These are phyloP conservation scores for Podospora didyma DNA, from an alignment of 495 filamentous ascomycete species.

Conservation along the genomic window DNA sequence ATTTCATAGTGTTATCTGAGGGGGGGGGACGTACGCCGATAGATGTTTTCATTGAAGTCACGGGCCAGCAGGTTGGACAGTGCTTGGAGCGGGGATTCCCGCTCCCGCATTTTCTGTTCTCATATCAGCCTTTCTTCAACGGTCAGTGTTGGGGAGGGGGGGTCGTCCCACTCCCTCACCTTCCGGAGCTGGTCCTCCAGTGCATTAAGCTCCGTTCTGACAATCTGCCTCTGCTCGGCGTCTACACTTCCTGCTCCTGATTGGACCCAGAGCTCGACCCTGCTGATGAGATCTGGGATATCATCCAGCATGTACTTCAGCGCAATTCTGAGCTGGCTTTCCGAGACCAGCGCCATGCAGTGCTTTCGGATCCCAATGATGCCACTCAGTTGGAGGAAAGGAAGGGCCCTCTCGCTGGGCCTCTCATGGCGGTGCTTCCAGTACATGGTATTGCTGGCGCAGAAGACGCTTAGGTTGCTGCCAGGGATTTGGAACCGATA, in stretches of 20 bases:
- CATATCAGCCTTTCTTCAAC: too few species aligned
- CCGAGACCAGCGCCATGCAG: slow-evolving; percentile 33
- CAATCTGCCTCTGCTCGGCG: slow-evolving; percentile 26
- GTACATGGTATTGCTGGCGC: slow-evolving; percentile 31
- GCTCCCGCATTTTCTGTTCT: too few species aligned
- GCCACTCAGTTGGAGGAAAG: slow-evolving; percentile 33
- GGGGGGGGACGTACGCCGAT: too few species aligned
- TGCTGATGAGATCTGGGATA: slow-evolving; percentile 29
- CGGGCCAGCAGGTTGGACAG: too few species aligned
- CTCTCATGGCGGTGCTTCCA: slow-evolving; percentile 32
- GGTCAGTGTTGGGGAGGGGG: too few species aligned
- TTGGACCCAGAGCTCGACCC: slow-evolving; percentile 36
- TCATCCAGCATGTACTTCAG: slow-evolving; percentile 30
- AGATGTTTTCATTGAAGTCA: too few species aligned
- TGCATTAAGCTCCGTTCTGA: slow-evolving; percentile 4
- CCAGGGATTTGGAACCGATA: slow-evolving; percentile 20
- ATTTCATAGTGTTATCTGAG: too few species aligned
- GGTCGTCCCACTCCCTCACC: slow-evolving; percentile 10
- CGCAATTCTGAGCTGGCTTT: slow-evolving; percentile 28
- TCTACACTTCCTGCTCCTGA: slow-evolving; percentile 29
- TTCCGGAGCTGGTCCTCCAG: slow-evolving; percentile 4
- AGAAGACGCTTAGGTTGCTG: slow-evolving; percentile 28
- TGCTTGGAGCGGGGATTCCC: too few species aligned
- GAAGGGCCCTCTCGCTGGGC: slow-evolving; percentile 14
- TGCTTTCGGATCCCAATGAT: slow-evolving; percentile 30